Conservation (phyloP, 225 moss, liverwort and hornwort species). For the Pleurozium schreberi region DNA sequence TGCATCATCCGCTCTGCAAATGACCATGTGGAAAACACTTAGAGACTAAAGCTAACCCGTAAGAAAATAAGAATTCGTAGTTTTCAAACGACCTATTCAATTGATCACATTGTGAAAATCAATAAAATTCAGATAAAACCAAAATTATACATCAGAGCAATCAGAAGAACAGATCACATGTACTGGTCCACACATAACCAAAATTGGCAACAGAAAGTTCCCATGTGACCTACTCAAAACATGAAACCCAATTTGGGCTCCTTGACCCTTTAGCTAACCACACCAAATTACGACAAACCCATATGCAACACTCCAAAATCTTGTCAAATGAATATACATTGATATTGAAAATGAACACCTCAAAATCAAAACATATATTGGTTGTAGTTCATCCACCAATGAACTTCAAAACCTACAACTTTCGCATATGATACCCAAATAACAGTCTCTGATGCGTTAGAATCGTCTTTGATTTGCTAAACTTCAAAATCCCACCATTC, state of each 20-base stretch:
- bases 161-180: background rate
- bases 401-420: background rate
- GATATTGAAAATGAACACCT: background rate
- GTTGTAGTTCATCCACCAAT: background rate
- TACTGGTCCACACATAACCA: background rate
- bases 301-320: background rate
- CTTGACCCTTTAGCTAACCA: background rate
- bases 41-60: background rate
- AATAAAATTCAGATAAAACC: background rate
- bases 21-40: background rate
- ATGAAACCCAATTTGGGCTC: background rate
- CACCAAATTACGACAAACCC: background rate
- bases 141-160: background rate
- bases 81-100: background rate
- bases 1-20: constrained; percentile 30
- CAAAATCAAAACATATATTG: background rate
- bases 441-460: background rate
- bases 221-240: background rate
- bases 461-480: background rate
- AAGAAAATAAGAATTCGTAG: background rate
- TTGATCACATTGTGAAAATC: background rate
- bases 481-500: background rate
- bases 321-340: background rate
- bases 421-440: background rate
- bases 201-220: background rate